Evolutionary conservation across 345 rosid genomes (phyloP), one percentile per base, ranked within the genome.

Genomic region (Murraya koenigii): DNA sequence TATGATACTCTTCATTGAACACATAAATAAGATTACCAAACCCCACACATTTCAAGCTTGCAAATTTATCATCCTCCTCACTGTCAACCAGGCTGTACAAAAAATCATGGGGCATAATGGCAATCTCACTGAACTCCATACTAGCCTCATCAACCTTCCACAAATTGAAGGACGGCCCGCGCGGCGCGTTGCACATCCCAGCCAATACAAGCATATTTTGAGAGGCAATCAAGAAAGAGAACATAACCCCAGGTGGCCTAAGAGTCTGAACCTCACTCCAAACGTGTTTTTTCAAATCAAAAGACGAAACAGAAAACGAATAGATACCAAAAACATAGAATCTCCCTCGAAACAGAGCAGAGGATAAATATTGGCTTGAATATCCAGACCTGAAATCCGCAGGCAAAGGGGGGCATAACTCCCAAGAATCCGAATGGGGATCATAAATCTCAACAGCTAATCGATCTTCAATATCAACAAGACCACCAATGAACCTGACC

Each of bases 41-140:
- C 20, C 93, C 98, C n/a, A 91, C 92, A 52, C 98, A 92, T 87
- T 91, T 94, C 89, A 94, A 82, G 81, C 87, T 90, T 11, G 88
- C 94, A 65, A 84, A 94, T 77, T 84, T 92, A 52, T 90, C 88
- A 41, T 88, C 88, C 67, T 92, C 98, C 68, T 88, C 91, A n/a
- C 69, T 77, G 70, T 90, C 96, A 41, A 90, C 95, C 83, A 94
- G 79, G 22, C 89, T 87, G 63, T 72, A 80, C 26, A 94, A 85
- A 84, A 91, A 81, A 60, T 77, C 82, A 30, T 82, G 84, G 3
- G 97, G 97, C 98, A 94, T 91, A 20, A 87, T 79, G 7, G 92
- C 86, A 25, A 94, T 90, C 80, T 91, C 92, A 54, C 90, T 86
- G 33, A 91, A 90, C 78, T 91, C 96, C 94, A 91, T 87, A 0